These are phyloP conservation scores for Pseudogymnoascus sp. DNA, from an alignment of 2,329 filamentous ascomycete genomes.

Conservation along the genomic window DNA sequence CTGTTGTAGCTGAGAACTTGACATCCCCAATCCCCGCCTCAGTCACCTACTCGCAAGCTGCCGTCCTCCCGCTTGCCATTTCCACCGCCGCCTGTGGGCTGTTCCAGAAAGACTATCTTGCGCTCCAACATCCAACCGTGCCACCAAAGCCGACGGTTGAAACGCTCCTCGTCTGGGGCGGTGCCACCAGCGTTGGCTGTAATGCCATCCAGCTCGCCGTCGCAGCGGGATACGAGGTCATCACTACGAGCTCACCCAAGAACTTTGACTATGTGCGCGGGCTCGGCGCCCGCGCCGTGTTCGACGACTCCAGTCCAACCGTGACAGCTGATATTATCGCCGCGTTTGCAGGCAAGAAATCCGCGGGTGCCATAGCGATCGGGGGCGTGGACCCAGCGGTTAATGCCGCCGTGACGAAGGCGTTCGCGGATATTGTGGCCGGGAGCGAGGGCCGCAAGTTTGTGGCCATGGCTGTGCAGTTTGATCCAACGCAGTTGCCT, in stretches of 20 bases:
- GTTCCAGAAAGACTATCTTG: constrained; percentile 22
- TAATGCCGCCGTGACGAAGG: constrained; percentile 15
- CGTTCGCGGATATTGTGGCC: constrained; percentile 23
- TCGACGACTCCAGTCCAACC: constrained; percentile 32
- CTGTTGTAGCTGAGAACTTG: constrained; percentile 22
- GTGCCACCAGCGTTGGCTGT: constrained; percentile 17
- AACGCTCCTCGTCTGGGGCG: constrained; percentile 19
- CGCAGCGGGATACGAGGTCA: constrained; percentile 35
- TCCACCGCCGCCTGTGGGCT: constrained; percentile 30
- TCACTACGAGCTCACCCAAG: constrained; percentile 31
- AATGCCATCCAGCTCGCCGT: constrained; percentile 38
- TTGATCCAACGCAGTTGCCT: not conserved
- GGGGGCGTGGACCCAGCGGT: constrained; percentile 13
- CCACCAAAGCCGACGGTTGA: constrained; percentile 16
- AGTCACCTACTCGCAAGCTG: constrained; percentile 28
- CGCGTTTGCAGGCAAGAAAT: constrained; percentile 26
- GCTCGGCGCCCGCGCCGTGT: constrained; percentile 35
- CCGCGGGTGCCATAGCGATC: constrained; percentile 31
- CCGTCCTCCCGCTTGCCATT: constrained; percentile 31
- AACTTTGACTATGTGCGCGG: constrained; percentile 32
- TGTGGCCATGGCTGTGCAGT: not conserved
- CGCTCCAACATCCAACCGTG: constrained; percentile 20
- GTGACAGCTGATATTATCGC: constrained; percentile 27
- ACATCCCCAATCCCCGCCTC: constrained; percentile 25
- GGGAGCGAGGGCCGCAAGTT: constrained; percentile 22